Evolutionary conservation across 352 stramenopile genomes (phyloP), one percentile per base, ranked within the genome.

Genomic region (Thalassiosira mediterranea): DNA sequence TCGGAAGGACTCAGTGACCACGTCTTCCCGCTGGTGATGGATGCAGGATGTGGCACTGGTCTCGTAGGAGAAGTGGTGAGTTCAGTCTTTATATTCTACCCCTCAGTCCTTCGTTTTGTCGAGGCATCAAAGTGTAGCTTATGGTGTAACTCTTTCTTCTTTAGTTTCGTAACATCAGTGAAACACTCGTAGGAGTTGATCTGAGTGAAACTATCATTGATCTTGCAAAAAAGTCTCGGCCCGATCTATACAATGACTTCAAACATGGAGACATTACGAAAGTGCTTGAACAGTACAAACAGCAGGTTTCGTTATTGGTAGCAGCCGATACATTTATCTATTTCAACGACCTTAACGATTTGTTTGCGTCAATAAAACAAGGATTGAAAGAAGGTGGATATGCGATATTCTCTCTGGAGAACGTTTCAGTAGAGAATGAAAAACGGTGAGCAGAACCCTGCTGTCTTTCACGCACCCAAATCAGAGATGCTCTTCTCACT

Each of bases 291-390:
- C 47, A 78, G 25, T 63, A 72, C 58, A 15, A 28, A 34, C 29
- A 67, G 21, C 26, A 37, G 38, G 75, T 91, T 52, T 79, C 71
- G 40, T 52, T 90, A 0, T 80, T 90, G 44, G 53, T 91, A 72
- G 82, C 86, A 19, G 79, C 69, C 1, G 86, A 91, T 67, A 84
- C 73, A 0, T 90, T 86, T 31, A 91, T 89, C 40, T 91, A 91
- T 46, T 90, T 90, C 74, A 86, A 83, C 31, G 86, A 91, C 72
- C 64, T 91, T 31, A 60, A 49, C 44, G 68, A 79, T 21, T 61
- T 91, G 31, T 91, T 91, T 76, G 69, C 79, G 51, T 62, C 76
- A 2, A 91, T 91, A 64, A 17, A 75, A 28, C 57, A 68, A 31
- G 73, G 73, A 23, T 26, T 91, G 5, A 61, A 61, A 40, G 47